A percentile compares a stretch with the other conserved stretches of the same genome.
phyloP scores from a whole-genome alignment of 306 rosid species.

The Ceratonia siliqua region DNA sequence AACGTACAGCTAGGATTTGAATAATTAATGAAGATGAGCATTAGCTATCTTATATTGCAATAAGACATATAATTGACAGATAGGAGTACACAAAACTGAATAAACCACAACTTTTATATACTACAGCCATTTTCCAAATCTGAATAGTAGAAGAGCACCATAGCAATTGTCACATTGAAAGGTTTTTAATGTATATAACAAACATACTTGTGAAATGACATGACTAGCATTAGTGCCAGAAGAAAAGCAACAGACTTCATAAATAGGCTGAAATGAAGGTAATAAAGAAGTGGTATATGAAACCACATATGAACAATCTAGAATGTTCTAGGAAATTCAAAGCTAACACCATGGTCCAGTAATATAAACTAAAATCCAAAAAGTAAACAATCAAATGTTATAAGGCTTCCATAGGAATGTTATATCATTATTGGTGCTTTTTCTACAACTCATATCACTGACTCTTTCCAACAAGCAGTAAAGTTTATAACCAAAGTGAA shows the following conservation, averaged over 20 bases:
- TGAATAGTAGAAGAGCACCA: too few relatives aligned
- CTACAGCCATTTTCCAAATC: too few relatives aligned
- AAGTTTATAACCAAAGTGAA: background rate
- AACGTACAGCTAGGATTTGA: too few relatives aligned
- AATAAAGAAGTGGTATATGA: background rate
- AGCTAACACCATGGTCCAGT: background rate
- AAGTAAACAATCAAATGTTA: background rate
- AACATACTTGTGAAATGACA: too few relatives aligned
- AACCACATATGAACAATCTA: background rate
- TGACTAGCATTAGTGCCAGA: slow-evolving; percentile 16
- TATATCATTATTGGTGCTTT: background rate
- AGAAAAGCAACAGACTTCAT: background rate
- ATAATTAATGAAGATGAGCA: too few relatives aligned
- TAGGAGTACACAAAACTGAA: too few relatives aligned
- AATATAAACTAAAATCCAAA: background rate
- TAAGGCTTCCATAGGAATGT: background rate
- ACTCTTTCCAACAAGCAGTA: background rate
- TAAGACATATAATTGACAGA: too few relatives aligned
- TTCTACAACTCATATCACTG: background rate
- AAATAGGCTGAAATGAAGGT: background rate
- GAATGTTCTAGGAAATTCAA: background rate
- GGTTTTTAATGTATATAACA: too few relatives aligned
- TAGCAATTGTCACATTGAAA: too few relatives aligned
- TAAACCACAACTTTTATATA: too few relatives aligned
- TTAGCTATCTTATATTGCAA: too few relatives aligned